These are phyloP conservation scores for Phytophthora hibernalis DNA, from an alignment of 352 stramenopile species.

Conservation along the genomic window DNA sequence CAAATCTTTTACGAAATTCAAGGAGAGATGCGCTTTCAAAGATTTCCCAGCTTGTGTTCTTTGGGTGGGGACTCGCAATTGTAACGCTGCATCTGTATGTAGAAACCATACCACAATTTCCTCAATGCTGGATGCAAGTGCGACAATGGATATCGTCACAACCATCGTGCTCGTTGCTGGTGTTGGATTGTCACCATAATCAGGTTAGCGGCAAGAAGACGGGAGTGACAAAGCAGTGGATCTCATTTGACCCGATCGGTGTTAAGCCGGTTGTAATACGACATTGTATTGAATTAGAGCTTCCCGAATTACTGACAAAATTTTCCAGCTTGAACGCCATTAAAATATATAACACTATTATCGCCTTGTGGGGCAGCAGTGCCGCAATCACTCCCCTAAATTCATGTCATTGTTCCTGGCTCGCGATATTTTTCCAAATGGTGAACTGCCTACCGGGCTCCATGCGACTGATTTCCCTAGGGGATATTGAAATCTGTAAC, in stretches of 20 bases:
- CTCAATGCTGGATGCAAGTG: constrained; percentile 38
- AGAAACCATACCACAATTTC: constrained; percentile 1
- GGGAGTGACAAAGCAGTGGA: constrained; percentile 12
- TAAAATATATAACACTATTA: constrained; percentile 40
- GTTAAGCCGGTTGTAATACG: constrained; percentile 16
- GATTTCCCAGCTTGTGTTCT: constrained; percentile 20
- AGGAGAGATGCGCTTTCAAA: constrained; percentile 7
- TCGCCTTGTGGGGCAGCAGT: constrained; percentile 19
- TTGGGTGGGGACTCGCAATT: constrained; percentile 27
- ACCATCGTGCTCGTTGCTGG: constrained; percentile 27
- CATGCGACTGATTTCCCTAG: constrained; percentile 41
- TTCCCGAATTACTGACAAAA: constrained; percentile 11
- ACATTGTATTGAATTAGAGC: constrained; percentile 22
- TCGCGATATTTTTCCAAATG: constrained; percentile 32
- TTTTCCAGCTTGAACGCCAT: constrained; percentile 21
- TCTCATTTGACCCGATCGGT: constrained; percentile 15
- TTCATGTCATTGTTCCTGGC: constrained; percentile 47
- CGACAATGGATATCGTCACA: constrained; percentile 17
- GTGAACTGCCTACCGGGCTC: constrained; percentile 41
- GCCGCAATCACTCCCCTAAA: constrained; percentile 34
- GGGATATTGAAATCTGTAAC: constrained; percentile 41
- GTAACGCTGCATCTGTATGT: constrained; percentile 30
- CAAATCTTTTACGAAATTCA: constrained; percentile 5
- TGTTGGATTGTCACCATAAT: constrained; percentile 23
- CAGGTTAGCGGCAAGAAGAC: constrained; percentile 11